These are phyloP conservation scores for Podaxis sp. DNA, from an alignment of 768 basidiomycete species.

Conservation along the genomic window DNA sequence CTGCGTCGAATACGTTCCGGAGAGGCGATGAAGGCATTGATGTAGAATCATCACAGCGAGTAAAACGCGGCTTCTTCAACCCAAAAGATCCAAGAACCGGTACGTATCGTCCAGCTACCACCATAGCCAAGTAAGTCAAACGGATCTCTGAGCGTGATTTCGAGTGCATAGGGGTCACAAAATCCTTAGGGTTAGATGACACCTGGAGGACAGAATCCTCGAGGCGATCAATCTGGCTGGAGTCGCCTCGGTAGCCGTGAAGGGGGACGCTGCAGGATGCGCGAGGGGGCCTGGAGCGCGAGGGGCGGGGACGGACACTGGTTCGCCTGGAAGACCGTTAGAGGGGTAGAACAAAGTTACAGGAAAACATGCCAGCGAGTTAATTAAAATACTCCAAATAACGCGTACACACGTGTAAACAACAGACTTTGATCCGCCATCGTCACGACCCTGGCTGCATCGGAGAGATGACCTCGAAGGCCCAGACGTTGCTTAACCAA, in stretches of 20 bases:
- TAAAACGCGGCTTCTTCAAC: constrained; percentile 1
- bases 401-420: constrained; percentile 10
- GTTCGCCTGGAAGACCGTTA: not conserved
- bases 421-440: constrained; percentile 1
- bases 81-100: not conserved
- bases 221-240: constrained; percentile 9
- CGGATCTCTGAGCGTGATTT: not conserved
- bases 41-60: constrained; percentile 5
- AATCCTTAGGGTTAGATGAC: constrained; percentile 15
- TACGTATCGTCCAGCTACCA: constrained; percentile 9
- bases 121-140: constrained; percentile 5
- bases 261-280: constrained; percentile 8
- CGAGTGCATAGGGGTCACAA: not conserved
- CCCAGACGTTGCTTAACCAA: no score
- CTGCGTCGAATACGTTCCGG: constrained; percentile 10
- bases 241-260: constrained; percentile 5
- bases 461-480: no score
- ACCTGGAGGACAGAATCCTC: constrained; percentile 10
- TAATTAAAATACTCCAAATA: not conserved
- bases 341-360: not conserved
- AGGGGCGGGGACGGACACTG: constrained; percentile 4
- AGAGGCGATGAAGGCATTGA: constrained; percentile 2
- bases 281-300: constrained; percentile 1
- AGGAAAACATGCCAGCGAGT: not conserved
- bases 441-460: no score